phyloP scores from a whole-genome alignment of 2,329 filamentous ascomycete genomes.

The Cryphonectria radicalis region DNA sequence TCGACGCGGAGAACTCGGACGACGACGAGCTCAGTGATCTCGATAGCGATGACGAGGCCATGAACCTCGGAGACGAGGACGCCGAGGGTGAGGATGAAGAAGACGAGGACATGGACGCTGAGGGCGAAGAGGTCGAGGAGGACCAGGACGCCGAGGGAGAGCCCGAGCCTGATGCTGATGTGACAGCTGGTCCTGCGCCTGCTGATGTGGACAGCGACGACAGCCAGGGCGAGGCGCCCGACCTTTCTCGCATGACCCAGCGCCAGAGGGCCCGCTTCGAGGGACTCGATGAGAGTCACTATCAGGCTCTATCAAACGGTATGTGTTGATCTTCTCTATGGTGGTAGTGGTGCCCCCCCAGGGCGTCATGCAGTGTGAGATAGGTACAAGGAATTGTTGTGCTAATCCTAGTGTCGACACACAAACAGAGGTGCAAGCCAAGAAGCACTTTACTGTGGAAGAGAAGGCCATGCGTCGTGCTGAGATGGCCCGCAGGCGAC shows the following conservation, averaged over 20 bases:
- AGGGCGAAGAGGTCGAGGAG: conserved; percentile 44
- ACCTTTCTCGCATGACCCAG: conserved; percentile 64
- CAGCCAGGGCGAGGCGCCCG: conserved; percentile 55
- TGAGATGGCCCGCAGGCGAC: conserved; percentile 64
- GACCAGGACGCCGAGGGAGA: conserved; percentile 42
- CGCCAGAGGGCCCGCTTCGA: conserved; percentile 64
- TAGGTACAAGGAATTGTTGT: background rate
- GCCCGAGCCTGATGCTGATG: conserved; percentile 46
- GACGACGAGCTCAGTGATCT: conserved; percentile 62
- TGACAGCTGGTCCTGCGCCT: conserved; percentile 32
- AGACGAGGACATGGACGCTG: conserved; percentile 47
- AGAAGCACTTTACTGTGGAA: conserved; percentile 65
- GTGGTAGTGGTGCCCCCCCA: background rate
- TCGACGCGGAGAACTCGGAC: conserved; percentile 51
- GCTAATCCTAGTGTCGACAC: background rate
- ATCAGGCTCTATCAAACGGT: conserved; percentile 66
- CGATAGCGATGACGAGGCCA: conserved; percentile 55
- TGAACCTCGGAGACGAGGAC: conserved; percentile 44
- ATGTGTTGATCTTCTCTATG: conserved; percentile 32
- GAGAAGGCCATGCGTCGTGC: conserved; percentile 65
- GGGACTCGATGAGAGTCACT: conserved; percentile 55
- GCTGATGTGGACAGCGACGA: conserved; percentile 48
- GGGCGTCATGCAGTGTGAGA: background rate
- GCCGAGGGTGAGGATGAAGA: conserved; percentile 43
- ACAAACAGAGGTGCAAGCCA: conserved; percentile 60